These are phyloP conservation scores for Paxillus ammoniavirescens DNA, from an alignment of 768 basidiomycete genomes.

Conservation along the genomic window DNA sequence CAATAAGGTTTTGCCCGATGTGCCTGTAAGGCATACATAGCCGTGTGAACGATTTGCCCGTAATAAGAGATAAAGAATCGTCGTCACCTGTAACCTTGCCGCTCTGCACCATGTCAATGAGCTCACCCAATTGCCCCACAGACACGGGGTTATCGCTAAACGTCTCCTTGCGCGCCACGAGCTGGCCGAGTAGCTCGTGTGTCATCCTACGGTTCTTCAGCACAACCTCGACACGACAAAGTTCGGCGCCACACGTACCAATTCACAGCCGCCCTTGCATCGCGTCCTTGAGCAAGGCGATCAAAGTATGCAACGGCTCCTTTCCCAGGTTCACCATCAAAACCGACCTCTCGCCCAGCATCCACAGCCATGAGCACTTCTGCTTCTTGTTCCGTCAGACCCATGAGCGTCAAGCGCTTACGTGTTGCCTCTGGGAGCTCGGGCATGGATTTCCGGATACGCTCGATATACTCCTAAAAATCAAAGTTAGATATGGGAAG, in stretches of 20 bases:
- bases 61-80: background rate
- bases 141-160: conserved; percentile 62
- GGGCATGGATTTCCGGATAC: conserved; percentile 57
- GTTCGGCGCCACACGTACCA: conserved; percentile 56
- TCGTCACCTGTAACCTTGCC: conserved; percentile 66
- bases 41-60: background rate
- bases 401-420: conserved; percentile 51
- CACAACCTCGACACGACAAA: background rate
- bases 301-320: conserved; percentile 84
- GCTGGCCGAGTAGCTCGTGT: conserved; percentile 82
- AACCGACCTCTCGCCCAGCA: conserved; percentile 56
- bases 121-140: conserved; percentile 62
- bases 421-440: conserved; percentile 71
- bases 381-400: conserved; percentile 61
- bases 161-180: conserved; percentile 56
- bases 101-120: conserved; percentile 73
- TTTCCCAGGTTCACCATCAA: conserved; percentile 51
- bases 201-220: conserved; percentile 62
- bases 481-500: background rate
- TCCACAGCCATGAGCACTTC: conserved; percentile 78
- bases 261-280: conserved; percentile 75
- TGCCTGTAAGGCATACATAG: conserved; percentile 45
- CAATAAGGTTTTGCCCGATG: conserved; percentile 77
- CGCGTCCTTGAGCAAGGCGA: conserved; percentile 48
- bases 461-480: conserved; percentile 60